Conservation (phyloP, 1,284 basidiomycete genomes). For the Mycosarcoma maydis region DNA sequence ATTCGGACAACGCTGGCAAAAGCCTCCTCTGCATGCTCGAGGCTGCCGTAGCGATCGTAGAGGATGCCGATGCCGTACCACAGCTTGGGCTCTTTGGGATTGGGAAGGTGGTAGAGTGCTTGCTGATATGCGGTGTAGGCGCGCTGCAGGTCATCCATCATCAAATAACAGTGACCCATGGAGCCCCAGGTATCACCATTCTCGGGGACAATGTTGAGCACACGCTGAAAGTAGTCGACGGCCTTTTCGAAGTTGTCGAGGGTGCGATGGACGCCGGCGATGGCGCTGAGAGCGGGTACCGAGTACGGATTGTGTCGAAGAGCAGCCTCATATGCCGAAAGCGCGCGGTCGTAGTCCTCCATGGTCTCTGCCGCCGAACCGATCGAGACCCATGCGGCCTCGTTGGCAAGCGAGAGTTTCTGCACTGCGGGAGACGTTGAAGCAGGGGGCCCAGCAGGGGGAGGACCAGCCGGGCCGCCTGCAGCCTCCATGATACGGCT, state of each 20-base stretch:
- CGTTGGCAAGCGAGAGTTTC: constrained; percentile 60
- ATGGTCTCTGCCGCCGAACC: constrained; percentile 64
- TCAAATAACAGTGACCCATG: constrained; percentile 91
- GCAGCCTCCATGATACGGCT: constrained; percentile 44
- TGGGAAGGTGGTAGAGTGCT: constrained; percentile 91
- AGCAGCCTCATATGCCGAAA: constrained; percentile 63
- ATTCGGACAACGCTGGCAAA: constrained; percentile 95
- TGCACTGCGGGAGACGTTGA: constrained; percentile 45
- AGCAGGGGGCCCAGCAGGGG: constrained; percentile 14
- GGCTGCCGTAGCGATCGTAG: constrained; percentile 96
- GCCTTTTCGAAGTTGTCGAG: constrained; percentile 73
- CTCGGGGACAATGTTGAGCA: constrained; percentile 74
- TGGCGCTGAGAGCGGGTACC: constrained; percentile 62
- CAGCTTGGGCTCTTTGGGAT: constrained; percentile 97
- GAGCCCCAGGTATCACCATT: constrained; percentile 67
- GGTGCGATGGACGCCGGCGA: constrained; percentile 62
- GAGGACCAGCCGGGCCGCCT: constrained; percentile 13
- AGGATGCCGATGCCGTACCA: constrained; percentile 99
- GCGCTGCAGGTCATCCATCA: constrained; percentile 99
- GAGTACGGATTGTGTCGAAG: constrained; percentile 65
- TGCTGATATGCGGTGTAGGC: constrained; percentile 99
- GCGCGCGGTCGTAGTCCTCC: constrained; percentile 64
- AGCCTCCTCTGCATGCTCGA: constrained; percentile 98
- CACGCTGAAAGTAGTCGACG: constrained; percentile 92
- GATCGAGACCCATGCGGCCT: constrained; percentile 60